These are phyloP conservation scores for Trypanosoma mega DNA, from an alignment of 208 protist genomes.

Conservation along the genomic window DNA sequence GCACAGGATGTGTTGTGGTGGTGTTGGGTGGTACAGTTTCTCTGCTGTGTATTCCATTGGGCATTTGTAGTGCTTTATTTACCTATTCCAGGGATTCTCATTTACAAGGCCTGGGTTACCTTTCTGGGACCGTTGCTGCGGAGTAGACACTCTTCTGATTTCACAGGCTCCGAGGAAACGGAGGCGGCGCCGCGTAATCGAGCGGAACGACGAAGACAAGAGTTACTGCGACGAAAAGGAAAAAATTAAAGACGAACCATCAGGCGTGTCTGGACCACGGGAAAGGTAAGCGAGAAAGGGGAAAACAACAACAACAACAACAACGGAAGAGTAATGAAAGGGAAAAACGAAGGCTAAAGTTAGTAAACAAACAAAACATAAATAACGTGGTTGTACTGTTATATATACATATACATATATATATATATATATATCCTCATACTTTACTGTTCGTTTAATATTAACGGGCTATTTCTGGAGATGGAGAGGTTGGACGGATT, in stretches of 20 bases:
- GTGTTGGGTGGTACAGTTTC: conserved; percentile 81
- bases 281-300: no score
- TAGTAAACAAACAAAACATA: no score
- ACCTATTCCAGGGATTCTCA: conserved; percentile 66
- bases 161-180: conserved; percentile 13
- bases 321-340: not conserved
- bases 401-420: no score
- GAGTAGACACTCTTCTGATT: conserved; percentile 23
- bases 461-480: not conserved
- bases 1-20: conserved; percentile 89
- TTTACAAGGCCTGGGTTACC: conserved; percentile 68
- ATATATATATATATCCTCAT: no score
- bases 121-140: conserved; percentile 39
- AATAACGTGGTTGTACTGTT: no score
- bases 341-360: no score
- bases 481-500: no score
- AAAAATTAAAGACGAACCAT: not conserved
- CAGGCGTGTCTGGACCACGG: no score
- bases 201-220: conserved; percentile 64
- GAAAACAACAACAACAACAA: not conserved
- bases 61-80: conserved; percentile 85
- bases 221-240: conserved; percentile 62
- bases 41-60: conserved; percentile 61
- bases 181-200: conserved; percentile 32
- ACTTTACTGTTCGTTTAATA: conserved; percentile 1